These are phyloP conservation scores for Solanum okadae DNA, from an alignment of 257 asterid genomes.

Conservation along the genomic window DNA sequence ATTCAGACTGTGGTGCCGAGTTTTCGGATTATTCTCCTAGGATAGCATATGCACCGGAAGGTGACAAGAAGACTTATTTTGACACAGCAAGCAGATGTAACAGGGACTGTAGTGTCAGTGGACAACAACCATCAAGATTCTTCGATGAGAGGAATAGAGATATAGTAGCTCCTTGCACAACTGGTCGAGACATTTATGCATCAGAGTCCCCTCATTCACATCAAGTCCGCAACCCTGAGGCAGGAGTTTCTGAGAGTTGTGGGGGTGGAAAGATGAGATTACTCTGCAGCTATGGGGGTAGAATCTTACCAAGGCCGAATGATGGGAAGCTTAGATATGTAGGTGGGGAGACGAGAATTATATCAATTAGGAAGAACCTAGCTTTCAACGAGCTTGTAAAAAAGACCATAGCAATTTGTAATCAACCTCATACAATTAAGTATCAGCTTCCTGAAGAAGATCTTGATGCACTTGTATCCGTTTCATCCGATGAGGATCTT, in stretches of 20 bases:
- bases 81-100: constrained; percentile 16
- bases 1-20: constrained; percentile 22
- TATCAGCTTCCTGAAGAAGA: constrained; percentile 96
- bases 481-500: constrained; percentile 84
- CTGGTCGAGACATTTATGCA: constrained; percentile 14
- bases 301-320: constrained; percentile 68
- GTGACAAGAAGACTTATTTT: constrained; percentile 4
- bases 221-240: constrained; percentile 17
- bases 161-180: constrained; percentile 11
- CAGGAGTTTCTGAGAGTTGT: constrained; percentile 23
- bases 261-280: constrained; percentile 52
- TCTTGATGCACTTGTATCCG: constrained; percentile 79
- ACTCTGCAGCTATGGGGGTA: constrained; percentile 92
- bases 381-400: constrained; percentile 49
- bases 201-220: constrained; percentile 31
- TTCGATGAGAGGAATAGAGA: constrained; percentile 25
- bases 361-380: constrained; percentile 49
- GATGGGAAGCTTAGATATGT: constrained; percentile 82
- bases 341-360: constrained; percentile 84
- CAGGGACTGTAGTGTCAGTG: constrained; percentile 8
- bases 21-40: constrained; percentile 14
- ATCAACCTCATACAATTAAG: constrained; percentile 56
- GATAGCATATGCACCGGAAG: constrained; percentile 23
- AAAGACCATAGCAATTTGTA: constrained; percentile 52
- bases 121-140: constrained; percentile 15